Conservation (phyloP, 805 yeast genomes). For the Saccharomycopsis schoenii region DNA sequence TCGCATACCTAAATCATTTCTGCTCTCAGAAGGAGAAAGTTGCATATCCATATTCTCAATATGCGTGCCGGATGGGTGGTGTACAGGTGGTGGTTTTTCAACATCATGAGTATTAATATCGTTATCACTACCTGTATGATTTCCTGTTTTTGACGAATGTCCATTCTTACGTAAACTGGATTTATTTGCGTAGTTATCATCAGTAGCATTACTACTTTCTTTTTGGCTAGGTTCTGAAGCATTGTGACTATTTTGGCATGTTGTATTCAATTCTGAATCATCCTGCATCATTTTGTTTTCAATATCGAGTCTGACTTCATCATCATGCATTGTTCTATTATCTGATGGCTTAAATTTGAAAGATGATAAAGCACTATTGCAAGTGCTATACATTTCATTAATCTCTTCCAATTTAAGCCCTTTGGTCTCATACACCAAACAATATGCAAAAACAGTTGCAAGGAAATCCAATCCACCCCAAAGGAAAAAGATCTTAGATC, state of each 20-base stretch:
- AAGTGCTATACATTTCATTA: slow-evolving; percentile 59
- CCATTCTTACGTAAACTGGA: too few relatives aligned
- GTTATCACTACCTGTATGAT: neutral
- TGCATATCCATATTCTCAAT: neutral
- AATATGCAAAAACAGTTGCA: slow-evolving; percentile 53
- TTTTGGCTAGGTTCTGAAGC: neutral
- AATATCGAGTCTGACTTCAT: neutral
- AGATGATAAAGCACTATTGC: slow-evolving; percentile 29
- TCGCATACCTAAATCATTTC: neutral
- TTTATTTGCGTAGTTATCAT: neutral
- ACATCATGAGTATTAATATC: neutral
- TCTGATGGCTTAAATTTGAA: slow-evolving; percentile 3
- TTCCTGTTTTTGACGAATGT: neutral
- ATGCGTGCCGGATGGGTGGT: neutral
- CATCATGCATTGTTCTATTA: neutral
- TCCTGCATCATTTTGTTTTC: neutral
- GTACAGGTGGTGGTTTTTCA: neutral
- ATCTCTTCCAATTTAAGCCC: slow-evolving; percentile 76
- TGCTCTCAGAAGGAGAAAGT: neutral
- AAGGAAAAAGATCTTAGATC: slow-evolving; percentile 63
- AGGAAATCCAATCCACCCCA: slow-evolving; percentile 66
- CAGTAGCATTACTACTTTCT: neutral
- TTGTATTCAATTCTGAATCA: neutral
- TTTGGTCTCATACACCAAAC: slow-evolving; percentile 68
- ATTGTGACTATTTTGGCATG: neutral